phyloP scores from a whole-genome alignment of 2,329 filamentous ascomycete genomes.

The Botrytis galanthina region DNA sequence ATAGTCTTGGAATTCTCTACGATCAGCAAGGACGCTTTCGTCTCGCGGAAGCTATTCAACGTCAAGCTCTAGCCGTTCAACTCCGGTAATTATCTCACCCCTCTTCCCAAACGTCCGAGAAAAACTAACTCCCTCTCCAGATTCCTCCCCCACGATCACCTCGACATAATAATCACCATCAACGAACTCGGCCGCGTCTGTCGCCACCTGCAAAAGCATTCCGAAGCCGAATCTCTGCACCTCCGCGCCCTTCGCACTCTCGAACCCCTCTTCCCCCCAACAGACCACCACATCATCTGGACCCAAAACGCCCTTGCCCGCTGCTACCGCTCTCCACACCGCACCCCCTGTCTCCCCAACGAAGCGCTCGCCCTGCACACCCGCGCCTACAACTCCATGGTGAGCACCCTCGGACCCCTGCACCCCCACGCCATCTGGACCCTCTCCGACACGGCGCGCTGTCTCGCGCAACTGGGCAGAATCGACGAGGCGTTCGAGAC shows the following conservation, averaged over 20 bases:
- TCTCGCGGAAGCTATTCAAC: constrained; percentile 17
- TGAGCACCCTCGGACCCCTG: not conserved
- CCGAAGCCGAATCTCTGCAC: constrained; percentile 14
- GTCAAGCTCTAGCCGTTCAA: constrained; percentile 19
- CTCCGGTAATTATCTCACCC: not conserved
- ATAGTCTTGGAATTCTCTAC: constrained; percentile 20
- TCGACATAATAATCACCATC: constrained; percentile 20
- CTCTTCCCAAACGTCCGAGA: not conserved
- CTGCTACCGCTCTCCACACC: constrained; percentile 1
- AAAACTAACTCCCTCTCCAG: not conserved
- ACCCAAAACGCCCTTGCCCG: constrained; percentile 17
- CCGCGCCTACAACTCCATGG: constrained; percentile 12
- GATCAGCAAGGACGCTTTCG: constrained; percentile 19
- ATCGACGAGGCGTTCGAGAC: not conserved
- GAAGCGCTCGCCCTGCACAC: constrained; percentile 12
- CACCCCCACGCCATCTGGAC: constrained; percentile 18
- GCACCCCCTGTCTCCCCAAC: not conserved
- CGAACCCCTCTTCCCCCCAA: constrained; percentile 6
- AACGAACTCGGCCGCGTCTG: constrained; percentile 21
- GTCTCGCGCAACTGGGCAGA: not conserved
- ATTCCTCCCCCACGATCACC: constrained; percentile 14
- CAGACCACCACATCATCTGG: constrained; percentile 19
- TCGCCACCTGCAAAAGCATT: constrained; percentile 11
- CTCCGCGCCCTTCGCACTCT: constrained; percentile 10
- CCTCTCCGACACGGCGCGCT: constrained; percentile 12